Evolutionary conservation across 176 grass and related monocot genomes (phyloP).

Genomic region (Cenchrus fungigraminus): DNA sequence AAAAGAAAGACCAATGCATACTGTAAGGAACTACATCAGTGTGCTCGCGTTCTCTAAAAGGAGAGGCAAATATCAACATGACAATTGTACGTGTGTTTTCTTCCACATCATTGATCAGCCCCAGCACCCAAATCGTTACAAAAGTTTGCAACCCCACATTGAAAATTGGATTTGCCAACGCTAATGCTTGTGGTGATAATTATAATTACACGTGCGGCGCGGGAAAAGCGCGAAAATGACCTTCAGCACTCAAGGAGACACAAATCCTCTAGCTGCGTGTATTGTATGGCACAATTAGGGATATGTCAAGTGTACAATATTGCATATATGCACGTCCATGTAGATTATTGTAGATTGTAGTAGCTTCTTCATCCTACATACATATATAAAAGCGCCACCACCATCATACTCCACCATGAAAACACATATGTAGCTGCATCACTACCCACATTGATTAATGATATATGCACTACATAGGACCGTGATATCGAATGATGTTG

Average conservation of each 20-base stretch:
- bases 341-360: not conserved
- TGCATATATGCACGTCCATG: not conserved
- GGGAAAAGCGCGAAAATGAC: constrained; percentile 23
- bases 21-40: not conserved
- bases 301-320: not conserved
- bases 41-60: not conserved
- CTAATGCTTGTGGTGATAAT: constrained; percentile 36
- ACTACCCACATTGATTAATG: too few species aligned
- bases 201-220: constrained; percentile 49
- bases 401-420: not conserved
- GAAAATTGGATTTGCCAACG: constrained; percentile 17
- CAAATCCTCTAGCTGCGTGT: not conserved
- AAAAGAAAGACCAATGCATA: not conserved
- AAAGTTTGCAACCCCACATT: constrained; percentile 6
- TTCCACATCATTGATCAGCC: not conserved
- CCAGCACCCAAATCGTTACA: not conserved
- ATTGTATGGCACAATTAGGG: constrained; percentile 17
- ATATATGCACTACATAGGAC: too few species aligned
- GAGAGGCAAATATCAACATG: not conserved
- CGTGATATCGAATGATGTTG: too few species aligned
- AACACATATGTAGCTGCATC: not conserved
- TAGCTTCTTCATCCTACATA: not conserved
- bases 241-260: constrained; percentile 36
- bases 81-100: not conserved
- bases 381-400: not conserved